phyloP scores from a whole-genome alignment of 1,284 basidiomycete genomes.

The Rhodofomes roseus region DNA sequence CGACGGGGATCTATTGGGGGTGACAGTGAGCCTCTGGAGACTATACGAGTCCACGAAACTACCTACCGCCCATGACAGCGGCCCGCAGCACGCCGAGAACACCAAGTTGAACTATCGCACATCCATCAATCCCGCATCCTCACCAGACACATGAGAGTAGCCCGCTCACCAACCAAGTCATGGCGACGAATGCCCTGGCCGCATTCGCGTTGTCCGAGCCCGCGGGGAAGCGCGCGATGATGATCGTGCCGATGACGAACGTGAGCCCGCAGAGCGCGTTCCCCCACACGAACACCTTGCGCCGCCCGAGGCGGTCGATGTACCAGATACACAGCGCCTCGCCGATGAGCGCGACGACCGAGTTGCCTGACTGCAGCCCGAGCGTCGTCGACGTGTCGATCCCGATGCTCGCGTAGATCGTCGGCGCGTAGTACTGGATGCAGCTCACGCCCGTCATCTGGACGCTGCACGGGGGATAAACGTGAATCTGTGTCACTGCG shows the following conservation, averaged over 20 bases:
- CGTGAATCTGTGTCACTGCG: too few species aligned
- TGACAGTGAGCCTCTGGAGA: too few species aligned
- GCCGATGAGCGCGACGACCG: conserved; percentile 54
- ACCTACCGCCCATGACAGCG: conserved; percentile 43
- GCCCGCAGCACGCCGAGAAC: conserved; percentile 49
- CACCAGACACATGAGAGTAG: not conserved
- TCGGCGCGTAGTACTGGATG: conserved; percentile 44
- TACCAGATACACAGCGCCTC: conserved; percentile 53
- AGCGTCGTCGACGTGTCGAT: conserved; percentile 38
- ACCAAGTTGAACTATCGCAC: conserved; percentile 55
- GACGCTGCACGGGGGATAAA: conserved; percentile 37
- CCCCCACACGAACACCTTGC: conserved; percentile 49
- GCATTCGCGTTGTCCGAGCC: conserved; percentile 36
- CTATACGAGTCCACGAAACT: not conserved
- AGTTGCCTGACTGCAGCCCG: conserved; percentile 60
- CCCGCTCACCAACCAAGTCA: conserved; percentile 29
- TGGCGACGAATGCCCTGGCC: conserved; percentile 23
- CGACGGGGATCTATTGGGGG: conserved; percentile 35
- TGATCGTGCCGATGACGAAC: conserved; percentile 48
- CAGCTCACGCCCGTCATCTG: conserved; percentile 44
- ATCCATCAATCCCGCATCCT: conserved; percentile 33
- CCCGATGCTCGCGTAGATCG: conserved; percentile 42
- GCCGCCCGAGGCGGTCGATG: conserved; percentile 53
- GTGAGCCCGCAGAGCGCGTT: conserved; percentile 50
- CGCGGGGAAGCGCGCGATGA: conserved; percentile 49